phyloP scores from a whole-genome alignment of 371 early-diverging fungal species.

The Mucor circinelloides region DNA sequence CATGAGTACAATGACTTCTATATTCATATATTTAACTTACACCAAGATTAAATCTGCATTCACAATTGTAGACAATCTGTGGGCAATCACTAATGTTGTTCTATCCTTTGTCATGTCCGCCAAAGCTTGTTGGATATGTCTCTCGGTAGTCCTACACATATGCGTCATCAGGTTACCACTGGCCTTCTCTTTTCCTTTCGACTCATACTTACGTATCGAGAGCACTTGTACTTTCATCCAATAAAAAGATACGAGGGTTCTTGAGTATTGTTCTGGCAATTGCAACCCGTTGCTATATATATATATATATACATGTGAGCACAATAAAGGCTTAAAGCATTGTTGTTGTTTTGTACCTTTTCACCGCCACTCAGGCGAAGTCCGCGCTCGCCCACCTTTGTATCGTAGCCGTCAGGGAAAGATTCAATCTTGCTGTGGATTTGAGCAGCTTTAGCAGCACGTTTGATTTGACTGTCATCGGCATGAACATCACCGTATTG shows the following conservation, averaged over 20 bases:
- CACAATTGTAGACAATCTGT: constrained; percentile 79
- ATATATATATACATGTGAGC: constrained; percentile 18
- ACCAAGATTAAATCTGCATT: constrained; percentile 75
- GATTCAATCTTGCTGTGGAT: constrained; percentile 70
- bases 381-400: constrained; percentile 94
- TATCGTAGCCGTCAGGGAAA: constrained; percentile 84
- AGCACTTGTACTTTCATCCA: constrained; percentile 64
- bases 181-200: not conserved
- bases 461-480: constrained; percentile 65
- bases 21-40: not conserved
- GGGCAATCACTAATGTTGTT: constrained; percentile 94
- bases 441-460: constrained; percentile 84
- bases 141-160: constrained; percentile 69
- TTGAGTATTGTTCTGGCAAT: constrained; percentile 51
- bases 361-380: constrained; percentile 90
- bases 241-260: constrained; percentile 41
- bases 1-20: not conserved
- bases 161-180: not conserved
- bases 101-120: constrained; percentile 67
- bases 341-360: constrained; percentile 43
- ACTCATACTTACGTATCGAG: constrained; percentile 48
- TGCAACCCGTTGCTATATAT: constrained; percentile 66
- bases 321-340: not conserved
- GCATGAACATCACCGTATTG: constrained; percentile 68
- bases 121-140: constrained; percentile 69